Evolutionary conservation across 441 rosid species (phyloP).

Genomic region (Corymbia citriodora): DNA sequence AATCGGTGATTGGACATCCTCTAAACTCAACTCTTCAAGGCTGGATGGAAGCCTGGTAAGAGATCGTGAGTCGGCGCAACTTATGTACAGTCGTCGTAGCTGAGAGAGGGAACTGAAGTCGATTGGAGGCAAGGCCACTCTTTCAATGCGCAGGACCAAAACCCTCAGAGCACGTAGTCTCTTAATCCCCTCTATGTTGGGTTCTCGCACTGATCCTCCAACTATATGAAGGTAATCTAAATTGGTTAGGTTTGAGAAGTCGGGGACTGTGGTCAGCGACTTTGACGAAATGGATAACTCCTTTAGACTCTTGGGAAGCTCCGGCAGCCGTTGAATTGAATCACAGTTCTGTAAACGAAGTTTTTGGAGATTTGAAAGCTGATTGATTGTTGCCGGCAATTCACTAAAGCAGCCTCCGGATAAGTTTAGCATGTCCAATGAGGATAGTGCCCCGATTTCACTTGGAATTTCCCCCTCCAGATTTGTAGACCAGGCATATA

Average conservation of each 20-base stretch:
- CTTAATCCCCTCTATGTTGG: accelerated
- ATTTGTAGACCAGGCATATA: accelerated
- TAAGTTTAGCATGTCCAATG: accelerated
- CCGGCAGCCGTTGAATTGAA: background rate
- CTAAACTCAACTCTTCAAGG: accelerated
- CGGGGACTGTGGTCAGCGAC: accelerated
- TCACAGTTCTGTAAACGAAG: accelerated
- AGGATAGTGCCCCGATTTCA: background rate
- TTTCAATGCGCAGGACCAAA: accelerated
- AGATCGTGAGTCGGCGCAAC: accelerated
- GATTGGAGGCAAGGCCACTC: too few species aligned
- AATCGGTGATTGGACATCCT: accelerated
- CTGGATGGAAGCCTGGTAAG: too few species aligned
- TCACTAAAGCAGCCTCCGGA: accelerated
- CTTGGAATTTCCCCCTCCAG: background rate
- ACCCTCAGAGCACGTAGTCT: accelerated
- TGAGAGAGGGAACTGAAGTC: too few species aligned
- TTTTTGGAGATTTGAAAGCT: background rate
- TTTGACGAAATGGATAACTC: accelerated
- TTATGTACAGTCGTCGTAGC: accelerated
- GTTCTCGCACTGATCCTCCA: accelerated
- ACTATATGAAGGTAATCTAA: accelerated
- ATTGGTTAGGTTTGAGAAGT: background rate
- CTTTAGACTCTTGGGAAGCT: accelerated
- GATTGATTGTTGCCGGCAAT: background rate